Evolutionary conservation across 768 basidiomycete genomes (phyloP).

Genomic region (Panaeolus papilionaceus): DNA sequence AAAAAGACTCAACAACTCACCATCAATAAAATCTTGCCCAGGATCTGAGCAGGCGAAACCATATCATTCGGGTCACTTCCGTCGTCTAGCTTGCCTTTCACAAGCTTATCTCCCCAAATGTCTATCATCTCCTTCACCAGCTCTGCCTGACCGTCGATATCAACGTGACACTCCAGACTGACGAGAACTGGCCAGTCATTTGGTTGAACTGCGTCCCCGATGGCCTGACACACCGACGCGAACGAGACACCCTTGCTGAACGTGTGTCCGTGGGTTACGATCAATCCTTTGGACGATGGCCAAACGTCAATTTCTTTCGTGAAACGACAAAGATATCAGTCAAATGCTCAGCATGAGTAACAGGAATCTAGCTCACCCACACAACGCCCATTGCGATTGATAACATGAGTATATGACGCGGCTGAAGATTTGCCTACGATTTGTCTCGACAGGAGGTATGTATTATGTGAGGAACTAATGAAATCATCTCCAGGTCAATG

Average conservation of each 20-base stretch:
- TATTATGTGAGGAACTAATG: constrained; percentile 67
- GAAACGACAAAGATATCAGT: constrained; percentile 3
- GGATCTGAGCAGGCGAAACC: constrained; percentile 52
- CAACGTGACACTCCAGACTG: constrained; percentile 69
- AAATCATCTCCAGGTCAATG: not conserved
- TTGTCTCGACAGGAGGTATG: constrained; percentile 66
- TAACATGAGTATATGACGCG: constrained; percentile 59
- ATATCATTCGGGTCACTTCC: constrained; percentile 36
- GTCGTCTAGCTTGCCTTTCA: constrained; percentile 45
- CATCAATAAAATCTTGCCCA: constrained; percentile 64
- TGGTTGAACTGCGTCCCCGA: constrained; percentile 47
- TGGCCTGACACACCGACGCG: constrained; percentile 56
- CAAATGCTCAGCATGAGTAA: not conserved
- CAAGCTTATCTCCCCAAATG: constrained; percentile 58
- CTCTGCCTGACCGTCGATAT: constrained; percentile 52
- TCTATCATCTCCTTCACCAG: constrained; percentile 58
- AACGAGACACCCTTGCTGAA: constrained; percentile 60
- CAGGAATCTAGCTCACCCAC: constrained; percentile 40
- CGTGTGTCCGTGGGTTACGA: constrained; percentile 70
- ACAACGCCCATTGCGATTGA: constrained; percentile 57
- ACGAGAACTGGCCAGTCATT: constrained; percentile 64
- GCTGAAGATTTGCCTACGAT: constrained; percentile 60
- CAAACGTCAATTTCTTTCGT: constrained; percentile 69
- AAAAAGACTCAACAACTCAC: constrained; percentile 35
- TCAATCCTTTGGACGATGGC: constrained; percentile 56